Base-by-base conservation (phyloP, 345 rosid genomes). In the Lumnitzera racemosa region DNA sequence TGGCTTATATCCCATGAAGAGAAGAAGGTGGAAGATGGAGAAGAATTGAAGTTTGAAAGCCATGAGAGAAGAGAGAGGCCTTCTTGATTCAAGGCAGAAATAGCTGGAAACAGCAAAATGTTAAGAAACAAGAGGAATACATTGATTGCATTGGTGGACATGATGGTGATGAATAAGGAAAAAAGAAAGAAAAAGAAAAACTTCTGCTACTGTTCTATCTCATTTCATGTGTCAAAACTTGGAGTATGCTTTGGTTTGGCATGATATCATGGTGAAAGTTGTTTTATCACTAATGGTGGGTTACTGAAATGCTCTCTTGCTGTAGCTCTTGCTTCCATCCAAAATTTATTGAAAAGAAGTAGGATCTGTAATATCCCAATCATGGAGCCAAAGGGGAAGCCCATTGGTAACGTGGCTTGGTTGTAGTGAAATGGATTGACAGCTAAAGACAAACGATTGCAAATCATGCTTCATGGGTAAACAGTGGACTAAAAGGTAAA, bases 31-130 rank as follows among this genome's bases (percentile, higher is more conserved):
- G 87, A 50, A 3, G 92, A 72, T 12, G 73, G 59, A 12, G 87
- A 75, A 58, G 83, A 76, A 67, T 78, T 72, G 68, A 81, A 79
- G 20, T 81, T 68, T 47, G 89, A 71, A 62, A 86, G 84, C 94
- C 92, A 86, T 68, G 92, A 83, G 61, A 81, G 83, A 2, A 86
- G 77, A 43, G 82, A 76, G 43, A 59, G 74, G n/a, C 89, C 94
- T 81, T 86, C 94, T 56, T 78, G 82, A 70, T 83, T 86, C 78
- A 83, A 59, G 16, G 82, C 78, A 56, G 76, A 72, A 49, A 66
- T 66, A 61, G 82, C 57, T 43, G 84, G 75, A 64, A 76, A 68
- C 51, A 79, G 65, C 55, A 70, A 70, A 67, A 81, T 55, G 53
- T 68, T 73, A 46, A 83, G 72, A 20, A 81, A 63, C 72, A 86